These are phyloP conservation scores for Rhizopogon vinicolor DNA, from an alignment of 768 basidiomycete genomes.

Conservation along the genomic window DNA sequence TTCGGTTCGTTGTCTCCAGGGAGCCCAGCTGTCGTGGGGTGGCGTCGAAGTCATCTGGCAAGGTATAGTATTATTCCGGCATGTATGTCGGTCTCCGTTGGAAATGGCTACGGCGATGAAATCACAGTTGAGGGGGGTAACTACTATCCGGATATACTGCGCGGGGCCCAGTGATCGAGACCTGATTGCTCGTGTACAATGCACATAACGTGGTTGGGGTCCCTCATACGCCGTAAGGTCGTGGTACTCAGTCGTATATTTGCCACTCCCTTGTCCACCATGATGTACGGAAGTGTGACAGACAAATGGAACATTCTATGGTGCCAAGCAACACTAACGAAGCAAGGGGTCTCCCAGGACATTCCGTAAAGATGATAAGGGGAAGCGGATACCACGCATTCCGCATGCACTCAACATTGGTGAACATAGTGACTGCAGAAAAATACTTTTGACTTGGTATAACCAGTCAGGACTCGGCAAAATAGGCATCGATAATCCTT, in stretches of 20 bases:
- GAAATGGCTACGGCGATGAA: background rate
- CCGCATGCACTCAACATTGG: background rate
- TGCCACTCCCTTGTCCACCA: background rate
- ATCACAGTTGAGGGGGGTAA: background rate
- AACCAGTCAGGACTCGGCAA: background rate
- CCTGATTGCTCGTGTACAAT: background rate
- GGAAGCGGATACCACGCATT: background rate
- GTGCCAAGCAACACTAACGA: background rate
- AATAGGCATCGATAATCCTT: background rate
- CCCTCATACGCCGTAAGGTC: conserved; percentile 5
- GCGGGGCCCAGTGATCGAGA: background rate
- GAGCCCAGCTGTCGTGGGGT: background rate
- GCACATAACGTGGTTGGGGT: background rate
- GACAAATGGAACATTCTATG: background rate
- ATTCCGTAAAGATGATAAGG: conserved; percentile 1
- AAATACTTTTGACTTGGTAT: background rate
- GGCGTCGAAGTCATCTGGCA: background rate
- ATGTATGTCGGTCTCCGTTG: background rate
- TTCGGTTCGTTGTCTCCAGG: background rate
- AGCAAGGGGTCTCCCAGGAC: background rate
- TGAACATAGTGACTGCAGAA: background rate
- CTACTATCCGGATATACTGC: background rate
- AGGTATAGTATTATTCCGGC: background rate
- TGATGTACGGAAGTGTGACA: background rate
- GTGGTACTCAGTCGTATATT: background rate